Percentiles rank a stretch among this genome's conserved stretches.
Conservation (phyloP, 2,329 filamentous ascomycete genomes). For the Penicillium hesseltinei region DNA sequence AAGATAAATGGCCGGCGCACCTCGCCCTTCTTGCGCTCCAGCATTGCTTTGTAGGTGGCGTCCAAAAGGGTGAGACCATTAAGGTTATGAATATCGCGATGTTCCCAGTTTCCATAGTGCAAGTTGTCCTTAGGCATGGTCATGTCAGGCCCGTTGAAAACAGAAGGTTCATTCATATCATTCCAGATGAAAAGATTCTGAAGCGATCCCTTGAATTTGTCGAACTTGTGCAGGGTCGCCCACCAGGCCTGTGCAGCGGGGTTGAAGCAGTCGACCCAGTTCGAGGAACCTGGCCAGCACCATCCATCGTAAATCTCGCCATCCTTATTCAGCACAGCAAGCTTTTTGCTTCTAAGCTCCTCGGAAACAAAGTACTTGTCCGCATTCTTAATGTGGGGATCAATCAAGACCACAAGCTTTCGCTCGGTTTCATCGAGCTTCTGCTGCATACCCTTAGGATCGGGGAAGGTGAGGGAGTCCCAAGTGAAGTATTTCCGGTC, state of each 20-base stretch:
- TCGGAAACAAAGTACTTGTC: slow-evolving; percentile 73
- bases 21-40: slow-evolving; percentile 83
- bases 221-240: slow-evolving; percentile 82
- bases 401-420: slow-evolving; percentile 91
- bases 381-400: slow-evolving; percentile 95
- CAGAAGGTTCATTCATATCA: slow-evolving; percentile 99
- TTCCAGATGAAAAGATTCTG: slow-evolving; percentile 96
- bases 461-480: slow-evolving; percentile 82
- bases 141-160: slow-evolving; percentile 97
- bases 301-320: slow-evolving; percentile 87
- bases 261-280: slow-evolving; percentile 96
- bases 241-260: slow-evolving; percentile 91
- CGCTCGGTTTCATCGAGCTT: slow-evolving; percentile 81
- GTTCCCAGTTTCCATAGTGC: slow-evolving; percentile 88
- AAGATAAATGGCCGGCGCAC: slow-evolving; percentile 84
- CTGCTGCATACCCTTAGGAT: slow-evolving; percentile 83
- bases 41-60: slow-evolving; percentile 80
- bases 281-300: slow-evolving; percentile 97
- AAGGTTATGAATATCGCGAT: slow-evolving; percentile 92
- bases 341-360: slow-evolving; percentile 77
- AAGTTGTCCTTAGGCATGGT: slow-evolving; percentile 99
- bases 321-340: slow-evolving; percentile 88
- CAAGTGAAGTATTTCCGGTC: slow-evolving; percentile 98
- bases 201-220: slow-evolving; percentile 79
- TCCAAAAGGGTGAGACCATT: slow-evolving; percentile 96